Evolutionary conservation across 225 moss, liverwort and hornwort genomes (phyloP).

Genomic region (Neckera pumila): DNA sequence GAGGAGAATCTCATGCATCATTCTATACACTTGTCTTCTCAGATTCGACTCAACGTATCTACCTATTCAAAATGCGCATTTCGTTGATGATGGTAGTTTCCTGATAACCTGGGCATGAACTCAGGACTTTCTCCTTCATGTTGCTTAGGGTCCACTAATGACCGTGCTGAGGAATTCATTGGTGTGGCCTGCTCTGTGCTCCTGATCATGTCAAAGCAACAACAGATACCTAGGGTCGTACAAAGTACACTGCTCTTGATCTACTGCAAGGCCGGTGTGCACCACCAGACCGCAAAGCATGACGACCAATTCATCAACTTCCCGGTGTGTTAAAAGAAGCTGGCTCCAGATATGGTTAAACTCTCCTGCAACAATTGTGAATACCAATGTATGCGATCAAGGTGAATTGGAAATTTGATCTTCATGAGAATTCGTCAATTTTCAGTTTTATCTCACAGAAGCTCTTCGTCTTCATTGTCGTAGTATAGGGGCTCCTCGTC

Average conservation of each 20-base stretch:
- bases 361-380: background rate
- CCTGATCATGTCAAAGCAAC: background rate
- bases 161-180: background rate
- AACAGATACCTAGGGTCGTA: background rate
- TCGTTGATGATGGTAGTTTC: background rate
- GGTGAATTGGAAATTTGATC: background rate
- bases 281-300: background rate
- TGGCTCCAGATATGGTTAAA: background rate
- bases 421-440: background rate
- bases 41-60: background rate
- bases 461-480: conserved; percentile 14
- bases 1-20: background rate
- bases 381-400: background rate
- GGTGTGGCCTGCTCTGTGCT: background rate
- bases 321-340: background rate
- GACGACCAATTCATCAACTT: background rate
- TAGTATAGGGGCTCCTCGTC: background rate
- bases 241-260: background rate
- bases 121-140: background rate
- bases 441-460: background rate
- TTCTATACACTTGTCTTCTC: background rate
- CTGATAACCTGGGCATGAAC: background rate
- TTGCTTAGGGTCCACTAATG: background rate
- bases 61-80: background rate
- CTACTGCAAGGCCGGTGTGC: background rate